Percentiles rank a stretch among this genome's conserved stretches.
These are phyloP conservation scores for Tricholoma saponaceum DNA, from an alignment of 768 basidiomycete genomes.

Conservation along the genomic window DNA sequence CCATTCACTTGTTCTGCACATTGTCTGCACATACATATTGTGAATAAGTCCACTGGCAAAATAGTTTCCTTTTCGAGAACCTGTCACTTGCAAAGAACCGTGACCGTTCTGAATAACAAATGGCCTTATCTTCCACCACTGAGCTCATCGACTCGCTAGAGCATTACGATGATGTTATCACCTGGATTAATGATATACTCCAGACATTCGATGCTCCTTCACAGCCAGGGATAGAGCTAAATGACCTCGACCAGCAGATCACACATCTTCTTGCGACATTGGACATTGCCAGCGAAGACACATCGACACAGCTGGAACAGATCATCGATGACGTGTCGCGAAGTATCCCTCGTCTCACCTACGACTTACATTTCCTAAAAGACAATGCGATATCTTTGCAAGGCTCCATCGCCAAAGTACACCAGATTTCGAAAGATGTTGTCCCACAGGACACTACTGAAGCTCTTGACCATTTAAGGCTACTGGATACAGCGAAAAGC, in stretches of 20 bases:
- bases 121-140: constrained; percentile 32
- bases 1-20: too few species aligned
- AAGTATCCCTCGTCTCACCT: constrained; percentile 84
- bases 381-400: constrained; percentile 83
- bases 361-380: constrained; percentile 96
- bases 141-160: constrained; percentile 53
- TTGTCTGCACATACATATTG: too few species aligned
- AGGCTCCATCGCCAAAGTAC: constrained; percentile 57
- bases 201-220: constrained; percentile 25
- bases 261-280: constrained; percentile 73
- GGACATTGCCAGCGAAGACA: constrained; percentile 86
- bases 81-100: background rate
- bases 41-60: too few species aligned
- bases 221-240: constrained; percentile 34
- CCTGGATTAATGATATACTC: constrained; percentile 73
- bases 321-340: constrained; percentile 92
- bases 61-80: background rate
- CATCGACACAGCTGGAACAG: constrained; percentile 80
- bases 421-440: constrained; percentile 47
- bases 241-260: constrained; percentile 68
- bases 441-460: constrained; percentile 54
- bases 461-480: constrained; percentile 73
- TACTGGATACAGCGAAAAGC: constrained; percentile 77
- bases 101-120: constrained; percentile 3
- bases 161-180: constrained; percentile 53